Evolutionary conservation across 2,329 filamentous ascomycete species (phyloP).

Genomic region (Dryadomyces quercivorus): DNA sequence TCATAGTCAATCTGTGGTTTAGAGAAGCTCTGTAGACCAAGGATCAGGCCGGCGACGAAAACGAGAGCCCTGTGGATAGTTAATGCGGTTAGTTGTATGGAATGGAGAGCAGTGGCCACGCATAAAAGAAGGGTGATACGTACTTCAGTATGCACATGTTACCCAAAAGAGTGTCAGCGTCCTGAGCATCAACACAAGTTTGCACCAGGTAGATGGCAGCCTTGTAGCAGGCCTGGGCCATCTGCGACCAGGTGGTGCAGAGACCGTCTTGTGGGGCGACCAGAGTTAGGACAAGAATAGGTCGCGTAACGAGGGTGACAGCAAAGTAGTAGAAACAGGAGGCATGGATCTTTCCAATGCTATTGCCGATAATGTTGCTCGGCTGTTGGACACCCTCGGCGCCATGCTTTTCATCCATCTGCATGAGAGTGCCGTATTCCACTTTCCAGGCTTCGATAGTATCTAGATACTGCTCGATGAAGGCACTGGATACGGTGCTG

Average conservation of each 20-base stretch:
- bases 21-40: conserved; percentile 29
- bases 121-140: background rate
- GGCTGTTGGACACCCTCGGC: background rate
- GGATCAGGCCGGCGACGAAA: conserved; percentile 43
- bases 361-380: background rate
- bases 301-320: conserved; percentile 12
- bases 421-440: background rate
- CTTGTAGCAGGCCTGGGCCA: conserved; percentile 12
- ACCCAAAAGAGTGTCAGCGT: conserved; percentile 9
- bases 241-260: conserved; percentile 3
- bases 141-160: conserved; percentile 8
- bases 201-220: conserved; percentile 12
- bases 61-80: conserved; percentile 30
- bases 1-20: conserved; percentile 6
- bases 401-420: too few relatives aligned
- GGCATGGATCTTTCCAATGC: conserved; percentile 11
- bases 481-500: background rate
- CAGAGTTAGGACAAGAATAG: conserved; percentile 9
- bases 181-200: conserved; percentile 11
- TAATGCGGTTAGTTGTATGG: background rate
- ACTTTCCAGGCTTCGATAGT: conserved; percentile 4
- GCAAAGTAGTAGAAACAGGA: conserved; percentile 14
- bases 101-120: background rate
- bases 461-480: conserved; percentile 6
- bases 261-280: background rate